A percentile compares a stretch with the other conserved stretches of the same genome.
These are phyloP conservation scores for Porcisia hertigi DNA, from an alignment of 208 protist genomes.

Conservation along the genomic window DNA sequence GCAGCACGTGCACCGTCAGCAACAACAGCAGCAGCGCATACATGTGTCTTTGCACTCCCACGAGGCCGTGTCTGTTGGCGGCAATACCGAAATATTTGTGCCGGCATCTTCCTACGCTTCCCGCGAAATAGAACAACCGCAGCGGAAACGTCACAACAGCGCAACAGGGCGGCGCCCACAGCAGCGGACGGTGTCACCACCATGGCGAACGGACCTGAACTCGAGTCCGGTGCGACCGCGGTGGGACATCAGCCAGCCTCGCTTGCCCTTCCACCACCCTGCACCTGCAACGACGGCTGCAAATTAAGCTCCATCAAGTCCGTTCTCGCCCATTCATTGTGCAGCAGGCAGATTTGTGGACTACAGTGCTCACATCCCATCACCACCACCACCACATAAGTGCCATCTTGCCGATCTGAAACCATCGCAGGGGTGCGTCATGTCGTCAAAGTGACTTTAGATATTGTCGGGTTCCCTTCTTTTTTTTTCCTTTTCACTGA, in stretches of 20 bases:
- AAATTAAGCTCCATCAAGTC: not conserved
- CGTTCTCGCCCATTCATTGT: too few species aligned
- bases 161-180: slow-evolving; percentile 4
- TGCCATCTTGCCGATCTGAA: too few species aligned
- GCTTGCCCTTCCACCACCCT: slow-evolving; percentile 30
- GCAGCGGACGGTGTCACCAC: slow-evolving; percentile 44
- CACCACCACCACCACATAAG: not conserved
- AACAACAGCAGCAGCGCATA: slow-evolving; percentile 28
- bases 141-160: slow-evolving; percentile 10
- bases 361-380: too few species aligned
- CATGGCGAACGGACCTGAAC: slow-evolving; percentile 78
- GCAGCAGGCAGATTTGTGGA: too few species aligned
- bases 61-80: not conserved
- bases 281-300: slow-evolving; percentile 1
- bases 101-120: not conserved
- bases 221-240: slow-evolving; percentile 43
- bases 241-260: slow-evolving; percentile 64
- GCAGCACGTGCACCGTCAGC: slow-evolving; percentile 1
- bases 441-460: too few species aligned
- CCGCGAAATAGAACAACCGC: not conserved
- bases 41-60: slow-evolving; percentile 18
- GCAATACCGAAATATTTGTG: not conserved
- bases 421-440: too few species aligned
- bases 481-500: slow-evolving; percentile 2
- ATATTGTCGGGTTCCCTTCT: slow-evolving; percentile 7